A percentile compares a stretch with the other conserved stretches of the same genome.
These are phyloP conservation scores for Hypoxylon sp. DNA, from an alignment of 2,329 filamentous ascomycete genomes.

Conservation along the genomic window DNA sequence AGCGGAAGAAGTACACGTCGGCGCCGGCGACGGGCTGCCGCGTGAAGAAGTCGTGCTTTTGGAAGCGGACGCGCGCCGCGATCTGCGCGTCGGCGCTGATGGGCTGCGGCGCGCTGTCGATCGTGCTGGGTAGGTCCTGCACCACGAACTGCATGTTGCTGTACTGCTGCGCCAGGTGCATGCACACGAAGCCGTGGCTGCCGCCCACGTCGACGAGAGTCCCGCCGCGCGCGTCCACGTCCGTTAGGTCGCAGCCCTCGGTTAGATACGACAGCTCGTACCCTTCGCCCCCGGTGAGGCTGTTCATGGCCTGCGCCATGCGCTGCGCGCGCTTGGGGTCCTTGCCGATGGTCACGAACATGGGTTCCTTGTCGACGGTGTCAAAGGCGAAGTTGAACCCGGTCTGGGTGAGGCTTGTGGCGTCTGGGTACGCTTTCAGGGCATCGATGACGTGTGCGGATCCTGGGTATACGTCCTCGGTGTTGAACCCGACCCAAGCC, in stretches of 20 bases:
- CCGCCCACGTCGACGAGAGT: conserved; percentile 73
- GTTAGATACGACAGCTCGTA: conserved; percentile 69
- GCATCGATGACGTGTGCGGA: conserved; percentile 63
- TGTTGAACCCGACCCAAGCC: conserved; percentile 70
- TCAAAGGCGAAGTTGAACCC: conserved; percentile 67
- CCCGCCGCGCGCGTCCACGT: conserved; percentile 61
- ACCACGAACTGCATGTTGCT: conserved; percentile 68
- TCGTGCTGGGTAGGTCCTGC: conserved; percentile 66
- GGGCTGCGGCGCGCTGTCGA: conserved; percentile 63
- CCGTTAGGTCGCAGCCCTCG: conserved; percentile 67
- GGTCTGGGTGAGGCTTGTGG: conserved; percentile 63
- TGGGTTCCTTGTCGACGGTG: conserved; percentile 66
- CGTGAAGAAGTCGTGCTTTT: conserved; percentile 61
- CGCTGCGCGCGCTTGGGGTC: conserved; percentile 63
- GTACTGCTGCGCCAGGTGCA: conserved; percentile 67
- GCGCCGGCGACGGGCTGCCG: conserved; percentile 59
- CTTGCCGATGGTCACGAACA: conserved; percentile 68
- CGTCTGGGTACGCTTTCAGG: conserved; percentile 62
- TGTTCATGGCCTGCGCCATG: conserved; percentile 70
- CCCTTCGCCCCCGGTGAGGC: conserved; percentile 68
- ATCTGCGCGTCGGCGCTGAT: conserved; percentile 55
- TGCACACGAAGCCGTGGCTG: conserved; percentile 69
- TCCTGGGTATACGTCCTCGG: conserved; percentile 68
- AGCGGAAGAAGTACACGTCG: conserved; percentile 62
- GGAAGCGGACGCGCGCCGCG: conserved; percentile 47